Base-by-base conservation (phyloP, 805 yeast species). In the Candida pseudoglaebosa region DNA sequence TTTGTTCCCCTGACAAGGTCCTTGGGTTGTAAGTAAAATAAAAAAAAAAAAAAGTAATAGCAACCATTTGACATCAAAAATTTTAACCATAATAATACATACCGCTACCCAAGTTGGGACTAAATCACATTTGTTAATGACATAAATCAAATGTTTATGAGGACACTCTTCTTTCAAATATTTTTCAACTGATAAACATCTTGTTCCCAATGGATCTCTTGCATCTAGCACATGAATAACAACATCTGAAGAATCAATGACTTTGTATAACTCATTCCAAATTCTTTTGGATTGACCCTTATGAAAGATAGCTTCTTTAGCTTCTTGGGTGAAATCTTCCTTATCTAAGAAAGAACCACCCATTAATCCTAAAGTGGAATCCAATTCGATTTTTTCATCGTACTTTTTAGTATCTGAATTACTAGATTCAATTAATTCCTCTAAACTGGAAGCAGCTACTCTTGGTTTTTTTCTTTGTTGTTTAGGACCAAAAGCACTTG, bases 51-150 rank as follows among this genome's bases (percentile, higher is more conserved):
- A 34, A 24, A 36, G 30, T 36, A 42, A 37, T 35, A 39, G 46
- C 34, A 35, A 38, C 13, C 36, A 21, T 28, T 24, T 19, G 20
- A 16, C 22, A 15, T 17, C 29, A 18, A 10, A 28, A 17, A 22
- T 17, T 15, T 5, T 3, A 4, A 28, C 14, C 9, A n/a, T 21
- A 10, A n/a, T 7, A 28, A 58, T 64, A 89, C 98, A 77, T 88
- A 90, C 98, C 56, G 98, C 97, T 56, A 88, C 97, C 97, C 98
- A 91, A 34, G 96, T 91, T 47, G 99, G 99, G 37, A 91, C 96
- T 56, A 91, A 79, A 73, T 91, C 99, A 77, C 97, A 90, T 75
- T 91, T 91, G 77, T 91, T 91, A 66, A 91, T 70, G 41, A 93
- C 96, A 59, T 84, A 90, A 50, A 91, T 84, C 70, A 91, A 73